Percentiles rank a stretch among this genome's conserved stretches.
Evolutionary conservation across 1,139 yeast species (phyloP).

Genomic region (Yamadazyma membranifaciens): DNA sequence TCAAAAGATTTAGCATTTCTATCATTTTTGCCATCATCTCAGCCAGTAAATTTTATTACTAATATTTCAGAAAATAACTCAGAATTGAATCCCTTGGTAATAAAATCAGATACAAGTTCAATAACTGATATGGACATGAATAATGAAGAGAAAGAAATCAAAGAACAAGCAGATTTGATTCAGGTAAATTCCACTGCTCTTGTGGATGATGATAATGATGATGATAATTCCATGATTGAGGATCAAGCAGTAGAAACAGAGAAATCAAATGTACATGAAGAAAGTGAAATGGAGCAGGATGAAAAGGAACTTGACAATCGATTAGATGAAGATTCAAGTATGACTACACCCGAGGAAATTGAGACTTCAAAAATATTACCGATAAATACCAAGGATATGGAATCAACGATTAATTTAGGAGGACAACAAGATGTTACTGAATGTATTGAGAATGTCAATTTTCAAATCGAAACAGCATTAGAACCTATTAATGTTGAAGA

Average conservation of each 20-base stretch:
- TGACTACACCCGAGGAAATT: slow-evolving; percentile 4
- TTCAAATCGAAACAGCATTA: slow-evolving; percentile 87
- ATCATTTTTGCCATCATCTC: slow-evolving; percentile 77
- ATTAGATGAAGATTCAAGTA: slow-evolving; percentile 6
- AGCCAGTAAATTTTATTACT: slow-evolving; percentile 54
- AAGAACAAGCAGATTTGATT: not conserved
- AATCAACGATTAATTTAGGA: slow-evolving; percentile 74
- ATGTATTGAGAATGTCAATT: slow-evolving; percentile 92
- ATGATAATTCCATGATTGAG: not conserved
- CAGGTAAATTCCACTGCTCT: slow-evolving; percentile 6
- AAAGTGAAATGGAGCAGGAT: not conserved
- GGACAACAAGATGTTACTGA: slow-evolving; percentile 97
- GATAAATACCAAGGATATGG: slow-evolving; percentile 64
- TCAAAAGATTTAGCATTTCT: slow-evolving; percentile 81
- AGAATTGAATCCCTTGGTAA: slow-evolving; percentile 11
- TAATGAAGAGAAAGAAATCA: slow-evolving; percentile 5
- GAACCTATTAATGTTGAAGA: slow-evolving; percentile 63
- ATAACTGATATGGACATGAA: slow-evolving; percentile 10
- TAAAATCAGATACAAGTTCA: slow-evolving; percentile 10
- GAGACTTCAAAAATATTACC: slow-evolving; percentile 24
- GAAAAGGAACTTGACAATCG: slow-evolving; percentile 1
- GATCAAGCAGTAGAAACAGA: not conserved
- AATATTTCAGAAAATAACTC: slow-evolving; percentile 2
- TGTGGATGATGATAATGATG: not conserved
- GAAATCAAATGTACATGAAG: not conserved